Conservation (phyloP, 1,139 yeast species). For the Blastobotrys proliferans region DNA sequence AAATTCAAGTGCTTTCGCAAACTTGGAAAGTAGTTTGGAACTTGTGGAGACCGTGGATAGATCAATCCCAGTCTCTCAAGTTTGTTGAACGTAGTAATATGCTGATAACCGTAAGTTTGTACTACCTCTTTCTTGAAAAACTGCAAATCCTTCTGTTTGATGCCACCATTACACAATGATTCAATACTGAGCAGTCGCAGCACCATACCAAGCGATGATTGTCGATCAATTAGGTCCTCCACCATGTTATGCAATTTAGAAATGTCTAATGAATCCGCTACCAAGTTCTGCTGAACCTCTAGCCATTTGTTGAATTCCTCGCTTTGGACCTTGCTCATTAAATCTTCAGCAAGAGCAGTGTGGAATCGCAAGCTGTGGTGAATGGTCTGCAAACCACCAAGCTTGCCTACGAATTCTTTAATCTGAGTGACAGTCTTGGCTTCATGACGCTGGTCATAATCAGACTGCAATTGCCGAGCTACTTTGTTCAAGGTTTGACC, state of each 20-base stretch:
- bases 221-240: constrained; percentile 46
- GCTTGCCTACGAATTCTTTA: constrained; percentile 63
- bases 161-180: constrained; percentile 59
- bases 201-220: constrained; percentile 39
- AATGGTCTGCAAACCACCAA: constrained; percentile 62
- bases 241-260: constrained; percentile 48
- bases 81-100: constrained; percentile 38
- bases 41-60: constrained; percentile 31
- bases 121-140: constrained; percentile 47
- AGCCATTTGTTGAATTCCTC: constrained; percentile 52
- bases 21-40: constrained; percentile 30
- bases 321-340: constrained; percentile 51
- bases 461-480: constrained; percentile 68
- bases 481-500: constrained; percentile 67
- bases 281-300: constrained; percentile 69
- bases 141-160: constrained; percentile 56
- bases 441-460: constrained; percentile 59
- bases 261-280: constrained; percentile 54
- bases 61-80: constrained; percentile 41
- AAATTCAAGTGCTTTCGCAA: constrained; percentile 29
- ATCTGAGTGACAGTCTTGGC: constrained; percentile 63
- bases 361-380: constrained; percentile 72
- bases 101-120: constrained; percentile 57
- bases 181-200: constrained; percentile 52
- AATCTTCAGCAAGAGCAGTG: constrained; percentile 67